Percentiles rank a stretch among this genome's conserved stretches.
Conservation (phyloP, 2,329 filamentous ascomycete species). For the Pseudogymnoascus sp. region DNA sequence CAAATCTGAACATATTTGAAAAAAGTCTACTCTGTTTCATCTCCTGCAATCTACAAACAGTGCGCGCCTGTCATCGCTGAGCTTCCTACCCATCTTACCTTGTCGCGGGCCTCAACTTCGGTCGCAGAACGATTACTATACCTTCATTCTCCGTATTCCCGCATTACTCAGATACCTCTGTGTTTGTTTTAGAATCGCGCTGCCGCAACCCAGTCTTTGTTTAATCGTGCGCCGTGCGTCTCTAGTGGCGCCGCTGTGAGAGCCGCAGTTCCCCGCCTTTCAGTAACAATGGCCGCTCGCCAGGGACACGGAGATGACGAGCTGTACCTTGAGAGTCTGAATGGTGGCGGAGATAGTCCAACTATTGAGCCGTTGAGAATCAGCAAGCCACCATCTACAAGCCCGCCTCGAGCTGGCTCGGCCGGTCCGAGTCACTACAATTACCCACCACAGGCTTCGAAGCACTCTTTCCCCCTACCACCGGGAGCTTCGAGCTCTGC, state of each 20-base stretch:
- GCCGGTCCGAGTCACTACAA: conserved; percentile 35
- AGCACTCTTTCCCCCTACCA: conserved; percentile 54
- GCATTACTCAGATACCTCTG: background rate
- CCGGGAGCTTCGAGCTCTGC: conserved; percentile 64
- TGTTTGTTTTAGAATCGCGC: background rate
- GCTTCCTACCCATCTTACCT: conserved; percentile 13
- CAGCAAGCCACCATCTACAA: conserved; percentile 65
- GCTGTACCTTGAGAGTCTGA: conserved; percentile 60
- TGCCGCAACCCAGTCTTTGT: background rate
- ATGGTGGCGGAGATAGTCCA: conserved; percentile 53
- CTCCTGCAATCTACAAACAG: conserved; percentile 15
- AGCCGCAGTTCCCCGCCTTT: conserved; percentile 3
- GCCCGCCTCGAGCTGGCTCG: conserved; percentile 33
- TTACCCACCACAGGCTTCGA: conserved; percentile 38
- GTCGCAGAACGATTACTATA: conserved; percentile 22
- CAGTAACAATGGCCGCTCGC: conserved; percentile 25
- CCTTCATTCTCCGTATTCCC: conserved; percentile 12
- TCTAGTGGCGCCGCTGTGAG: background rate
- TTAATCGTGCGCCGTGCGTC: background rate
- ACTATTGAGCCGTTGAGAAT: conserved; percentile 79
- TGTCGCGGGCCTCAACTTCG: conserved; percentile 16
- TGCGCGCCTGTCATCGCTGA: conserved; percentile 16
- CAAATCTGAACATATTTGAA: conserved; percentile 13
- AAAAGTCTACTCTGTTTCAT: conserved; percentile 15
- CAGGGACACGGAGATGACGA: conserved; percentile 69